These are phyloP conservation scores for Pinus albicaulis DNA, from an alignment of 75 land plant species.

Conservation along the genomic window DNA sequence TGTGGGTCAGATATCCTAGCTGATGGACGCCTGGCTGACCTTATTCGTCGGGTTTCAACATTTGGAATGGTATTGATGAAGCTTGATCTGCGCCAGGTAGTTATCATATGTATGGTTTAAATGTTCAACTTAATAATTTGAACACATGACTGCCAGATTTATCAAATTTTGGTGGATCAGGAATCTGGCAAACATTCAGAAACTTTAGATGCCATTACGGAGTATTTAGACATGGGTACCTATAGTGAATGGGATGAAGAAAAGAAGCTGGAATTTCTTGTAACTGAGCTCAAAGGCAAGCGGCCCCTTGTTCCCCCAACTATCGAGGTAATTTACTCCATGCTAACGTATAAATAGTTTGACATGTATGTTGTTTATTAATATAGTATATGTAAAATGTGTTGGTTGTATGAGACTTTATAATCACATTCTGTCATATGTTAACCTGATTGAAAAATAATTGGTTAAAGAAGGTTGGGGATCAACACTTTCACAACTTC, in stretches of 20 bases:
- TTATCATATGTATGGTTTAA: background rate
- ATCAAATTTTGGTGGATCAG: constrained; percentile 25
- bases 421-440: too few species aligned
- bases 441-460: too few species aligned
- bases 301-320: constrained; percentile 85
- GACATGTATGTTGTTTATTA: too few species aligned
- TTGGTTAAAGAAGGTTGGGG: too few species aligned
- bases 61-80: constrained; percentile 98
- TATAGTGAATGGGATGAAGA: constrained; percentile 98
- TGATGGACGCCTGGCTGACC: constrained; percentile 85
- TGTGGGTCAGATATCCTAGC: constrained; percentile 75
- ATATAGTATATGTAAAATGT: too few species aligned
- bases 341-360: background rate
- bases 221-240: constrained; percentile 76
- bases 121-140: background rate
- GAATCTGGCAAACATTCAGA: constrained; percentile 93
- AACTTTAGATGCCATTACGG: constrained; percentile 84
- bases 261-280: constrained; percentile 73
- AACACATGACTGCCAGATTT: background rate
- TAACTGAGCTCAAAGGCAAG: constrained; percentile 83
- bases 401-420: too few species aligned
- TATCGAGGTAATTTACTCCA: constrained; percentile 47
- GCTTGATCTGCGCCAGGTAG: constrained; percentile 94
- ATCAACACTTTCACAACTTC: too few species aligned
- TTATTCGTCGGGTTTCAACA: constrained; percentile 82